A percentile compares a stretch with the other conserved stretches of the same genome.
phyloP scores from a whole-genome alignment of 139 green algal species.

The Chlamydomonas schloesseri region DNA sequence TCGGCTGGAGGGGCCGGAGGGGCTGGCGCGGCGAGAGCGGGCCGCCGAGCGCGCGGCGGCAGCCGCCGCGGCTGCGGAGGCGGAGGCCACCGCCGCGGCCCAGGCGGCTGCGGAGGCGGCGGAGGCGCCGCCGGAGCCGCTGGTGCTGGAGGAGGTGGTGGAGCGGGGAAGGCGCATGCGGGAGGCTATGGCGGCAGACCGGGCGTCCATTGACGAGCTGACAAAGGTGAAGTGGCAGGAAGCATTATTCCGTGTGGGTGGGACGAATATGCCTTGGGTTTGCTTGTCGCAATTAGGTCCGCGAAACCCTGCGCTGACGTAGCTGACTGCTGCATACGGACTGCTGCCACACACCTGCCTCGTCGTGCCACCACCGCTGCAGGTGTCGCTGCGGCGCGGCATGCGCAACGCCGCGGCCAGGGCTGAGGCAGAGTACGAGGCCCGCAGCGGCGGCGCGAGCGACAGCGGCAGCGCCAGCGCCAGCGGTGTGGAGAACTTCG shows the following conservation, averaged over 20 bases:
- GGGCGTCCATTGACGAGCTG: not conserved
- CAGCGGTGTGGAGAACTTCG: not conserved
- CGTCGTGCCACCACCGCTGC: not conserved
- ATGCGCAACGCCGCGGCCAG: not conserved
- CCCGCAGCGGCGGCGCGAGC: not conserved
- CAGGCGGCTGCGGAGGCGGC: not conserved
- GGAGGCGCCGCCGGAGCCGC: not conserved
- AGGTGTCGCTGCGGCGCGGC: constrained; percentile 1
- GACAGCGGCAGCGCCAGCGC: not conserved
- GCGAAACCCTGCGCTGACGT: no score
- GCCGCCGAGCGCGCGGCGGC: not conserved
- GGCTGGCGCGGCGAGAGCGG: not conserved
- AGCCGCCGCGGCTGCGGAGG: not conserved
- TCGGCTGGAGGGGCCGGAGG: not conserved
- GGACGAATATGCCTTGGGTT: no score
- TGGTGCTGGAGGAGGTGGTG: not conserved
- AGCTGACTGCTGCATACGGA: no score
- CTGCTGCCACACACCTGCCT: no score
- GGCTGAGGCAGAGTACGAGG: not conserved
- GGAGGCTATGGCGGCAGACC: not conserved
- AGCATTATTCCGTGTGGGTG: no score
- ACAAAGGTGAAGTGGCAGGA: constrained; percentile 11
- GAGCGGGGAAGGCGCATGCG: not conserved
- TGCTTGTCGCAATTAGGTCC: no score
- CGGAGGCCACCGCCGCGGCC: not conserved